Evolutionary conservation across 148 eudicot species (phyloP).

Genomic region (Cornus florida): DNA sequence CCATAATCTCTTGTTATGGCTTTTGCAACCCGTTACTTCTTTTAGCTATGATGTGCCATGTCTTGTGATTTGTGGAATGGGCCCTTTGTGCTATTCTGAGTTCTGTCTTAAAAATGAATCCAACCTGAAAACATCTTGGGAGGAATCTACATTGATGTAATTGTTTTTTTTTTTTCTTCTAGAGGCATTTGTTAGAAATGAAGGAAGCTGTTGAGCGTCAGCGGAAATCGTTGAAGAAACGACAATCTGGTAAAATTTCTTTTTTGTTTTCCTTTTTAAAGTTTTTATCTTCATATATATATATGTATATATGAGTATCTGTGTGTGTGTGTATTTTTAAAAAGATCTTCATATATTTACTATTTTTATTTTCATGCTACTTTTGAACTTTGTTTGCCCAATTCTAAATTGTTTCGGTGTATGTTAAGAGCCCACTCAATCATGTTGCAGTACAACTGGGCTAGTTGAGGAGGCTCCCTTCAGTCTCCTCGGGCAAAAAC

Average conservation of each 20-base stretch:
- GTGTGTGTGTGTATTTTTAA: no score
- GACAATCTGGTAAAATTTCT: constrained; percentile 66
- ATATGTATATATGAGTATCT: no score
- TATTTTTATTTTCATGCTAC: background rate
- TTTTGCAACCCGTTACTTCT: background rate
- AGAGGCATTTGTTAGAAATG: constrained; percentile 82
- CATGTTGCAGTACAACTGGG: background rate
- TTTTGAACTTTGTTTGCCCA: background rate
- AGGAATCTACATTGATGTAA: background rate
- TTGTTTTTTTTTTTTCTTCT: constrained; percentile 17
- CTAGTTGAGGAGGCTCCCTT: background rate
- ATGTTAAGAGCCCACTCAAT: background rate
- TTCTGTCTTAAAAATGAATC: background rate
- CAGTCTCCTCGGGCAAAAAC: background rate
- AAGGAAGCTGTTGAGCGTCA: constrained; percentile 93
- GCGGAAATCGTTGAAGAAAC: constrained; percentile 77
- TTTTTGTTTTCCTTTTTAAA: background rate
- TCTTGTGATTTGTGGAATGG: background rate
- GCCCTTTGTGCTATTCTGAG: background rate
- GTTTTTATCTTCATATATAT: no score
- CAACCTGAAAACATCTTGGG: background rate
- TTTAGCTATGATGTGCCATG: background rate
- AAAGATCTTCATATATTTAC: background rate
- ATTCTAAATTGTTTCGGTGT: background rate
- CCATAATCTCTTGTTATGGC: background rate